A percentile compares a stretch with the other conserved stretches of the same genome.
phyloP scores from a whole-genome alignment of 192 early-diverging fungal genomes.

The Bifiguratus adelaidae region DNA sequence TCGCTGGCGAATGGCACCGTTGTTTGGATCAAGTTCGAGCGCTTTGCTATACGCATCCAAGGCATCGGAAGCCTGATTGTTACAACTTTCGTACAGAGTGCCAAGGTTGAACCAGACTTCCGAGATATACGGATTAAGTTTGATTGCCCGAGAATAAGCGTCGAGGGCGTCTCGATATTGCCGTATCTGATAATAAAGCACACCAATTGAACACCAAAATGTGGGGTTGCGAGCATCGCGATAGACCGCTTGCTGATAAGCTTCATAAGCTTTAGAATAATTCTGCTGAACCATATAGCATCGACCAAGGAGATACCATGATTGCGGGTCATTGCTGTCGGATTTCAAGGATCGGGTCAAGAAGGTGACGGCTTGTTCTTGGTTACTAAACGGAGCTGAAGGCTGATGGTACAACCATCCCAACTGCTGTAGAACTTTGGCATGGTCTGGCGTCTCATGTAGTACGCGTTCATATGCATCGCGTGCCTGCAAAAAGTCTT shows the following conservation, averaged over 20 bases:
- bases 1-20: slow-evolving; percentile 71
- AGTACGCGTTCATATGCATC: slow-evolving; percentile 92
- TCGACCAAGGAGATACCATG: slow-evolving; percentile 91
- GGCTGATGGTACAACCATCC: slow-evolving; percentile 95
- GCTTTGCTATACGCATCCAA: slow-evolving; percentile 94
- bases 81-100: slow-evolving; percentile 94
- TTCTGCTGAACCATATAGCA: slow-evolving; percentile 95
- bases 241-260: slow-evolving; percentile 95
- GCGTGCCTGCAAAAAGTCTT: slow-evolving; percentile 74
- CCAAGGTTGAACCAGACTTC: slow-evolving; percentile 99
- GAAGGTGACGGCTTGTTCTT: slow-evolving; percentile 73
- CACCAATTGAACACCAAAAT: slow-evolving; percentile 99
- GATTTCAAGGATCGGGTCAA: slow-evolving; percentile 75
- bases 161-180: slow-evolving; percentile 92
- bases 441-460: slow-evolving; percentile 80
- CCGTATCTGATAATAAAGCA: slow-evolving; percentile 89
- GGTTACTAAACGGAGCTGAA: slow-evolving; percentile 71
- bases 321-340: slow-evolving; percentile 84
- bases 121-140: slow-evolving; percentile 84
- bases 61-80: slow-evolving; percentile 94
- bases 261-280: slow-evolving; percentile 92
- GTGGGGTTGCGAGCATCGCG: slow-evolving; percentile 88
- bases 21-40: slow-evolving; percentile 82
- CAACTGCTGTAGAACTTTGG: slow-evolving; percentile 92
- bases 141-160: slow-evolving; percentile 92